phyloP scores from a whole-genome alignment of 345 rosid genomes.

The Arabidopsis suecica region DNA sequence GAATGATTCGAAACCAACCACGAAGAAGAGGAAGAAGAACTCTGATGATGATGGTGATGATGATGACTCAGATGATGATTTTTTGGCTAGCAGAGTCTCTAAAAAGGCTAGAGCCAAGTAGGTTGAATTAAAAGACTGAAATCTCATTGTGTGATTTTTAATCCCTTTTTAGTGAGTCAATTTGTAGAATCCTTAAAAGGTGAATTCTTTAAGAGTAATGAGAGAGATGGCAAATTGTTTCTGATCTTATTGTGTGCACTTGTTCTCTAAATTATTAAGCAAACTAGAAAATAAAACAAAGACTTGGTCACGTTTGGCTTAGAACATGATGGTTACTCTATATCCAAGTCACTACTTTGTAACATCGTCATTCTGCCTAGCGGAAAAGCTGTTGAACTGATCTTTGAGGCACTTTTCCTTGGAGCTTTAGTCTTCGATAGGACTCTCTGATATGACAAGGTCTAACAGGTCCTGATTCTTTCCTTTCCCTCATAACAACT shows the following conservation, averaged over 20 bases:
- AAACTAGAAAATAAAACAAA: neutral
- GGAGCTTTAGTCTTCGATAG: constrained; percentile 78
- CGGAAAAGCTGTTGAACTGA: constrained; percentile 80
- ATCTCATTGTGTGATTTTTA: constrained; percentile 17
- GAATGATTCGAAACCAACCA: constrained; percentile 50
- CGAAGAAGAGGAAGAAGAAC: constrained; percentile 61
- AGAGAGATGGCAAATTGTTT: neutral
- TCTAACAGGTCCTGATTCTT: constrained; percentile 86
- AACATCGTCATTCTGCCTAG: constrained; percentile 35
- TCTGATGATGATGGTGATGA: constrained; percentile 48
- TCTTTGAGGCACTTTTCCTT: constrained; percentile 85
- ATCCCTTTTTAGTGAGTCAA: neutral
- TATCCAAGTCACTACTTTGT: neutral
- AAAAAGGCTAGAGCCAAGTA: constrained; percentile 65
- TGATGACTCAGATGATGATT: constrained; percentile 67
- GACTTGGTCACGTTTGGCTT: neutral
- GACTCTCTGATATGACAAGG: constrained; percentile 95
- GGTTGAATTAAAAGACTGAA: constrained; percentile 11
- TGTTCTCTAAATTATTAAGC: neutral
- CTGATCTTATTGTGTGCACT: constrained; percentile 17
- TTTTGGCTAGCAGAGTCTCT: constrained; percentile 40
- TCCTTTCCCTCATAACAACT: constrained; percentile 84
- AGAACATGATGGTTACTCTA: neutral
- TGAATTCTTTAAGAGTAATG: constrained; percentile 20
- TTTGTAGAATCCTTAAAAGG: neutral